A percentile compares a stretch with the other conserved stretches of the same genome.
phyloP scores from a whole-genome alignment of 257 asterid species.

The Solanum pennellii region DNA sequence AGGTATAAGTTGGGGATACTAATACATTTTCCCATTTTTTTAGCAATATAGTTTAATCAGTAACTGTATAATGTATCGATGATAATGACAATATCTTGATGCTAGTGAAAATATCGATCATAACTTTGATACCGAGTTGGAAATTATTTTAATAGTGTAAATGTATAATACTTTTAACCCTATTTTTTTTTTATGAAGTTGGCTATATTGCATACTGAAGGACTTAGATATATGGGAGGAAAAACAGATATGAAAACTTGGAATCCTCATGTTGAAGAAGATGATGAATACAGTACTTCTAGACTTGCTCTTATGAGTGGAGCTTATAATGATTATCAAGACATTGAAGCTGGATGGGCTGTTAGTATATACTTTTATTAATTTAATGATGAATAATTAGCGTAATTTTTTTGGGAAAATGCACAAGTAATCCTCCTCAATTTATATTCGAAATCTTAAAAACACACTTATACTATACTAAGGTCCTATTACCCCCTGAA shows the following conservation, averaged over 20 bases:
- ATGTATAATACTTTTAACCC: background rate
- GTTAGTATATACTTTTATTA: conserved; percentile 16
- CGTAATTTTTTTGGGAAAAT: too few relatives aligned
- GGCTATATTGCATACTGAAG: conserved; percentile 40
- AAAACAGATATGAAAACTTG: conserved; percentile 53
- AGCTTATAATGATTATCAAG: conserved; percentile 19
- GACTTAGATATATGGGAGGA: conserved; percentile 49
- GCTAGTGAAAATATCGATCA: background rate
- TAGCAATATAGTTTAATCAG: background rate
- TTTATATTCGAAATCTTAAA: too few relatives aligned
- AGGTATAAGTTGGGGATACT: fast-evolving
- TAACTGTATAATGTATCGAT: background rate
- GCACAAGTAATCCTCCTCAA: too few relatives aligned
- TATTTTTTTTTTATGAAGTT: conserved; percentile 7
- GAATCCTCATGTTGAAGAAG: conserved; percentile 45
- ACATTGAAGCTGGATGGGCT: conserved; percentile 61
- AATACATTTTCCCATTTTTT: too few relatives aligned
- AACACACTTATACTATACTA: too few relatives aligned
- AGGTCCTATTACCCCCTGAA: too few relatives aligned
- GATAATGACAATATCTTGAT: background rate
- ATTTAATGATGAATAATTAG: too few relatives aligned
- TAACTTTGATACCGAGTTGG: background rate
- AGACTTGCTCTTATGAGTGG: conserved; percentile 42
- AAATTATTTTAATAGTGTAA: background rate
- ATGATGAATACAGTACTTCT: conserved; percentile 55